A percentile compares a stretch with the other conserved stretches of the same genome.
phyloP scores from a whole-genome alignment of 1,284 basidiomycete genomes.

The Ustilago curta region DNA sequence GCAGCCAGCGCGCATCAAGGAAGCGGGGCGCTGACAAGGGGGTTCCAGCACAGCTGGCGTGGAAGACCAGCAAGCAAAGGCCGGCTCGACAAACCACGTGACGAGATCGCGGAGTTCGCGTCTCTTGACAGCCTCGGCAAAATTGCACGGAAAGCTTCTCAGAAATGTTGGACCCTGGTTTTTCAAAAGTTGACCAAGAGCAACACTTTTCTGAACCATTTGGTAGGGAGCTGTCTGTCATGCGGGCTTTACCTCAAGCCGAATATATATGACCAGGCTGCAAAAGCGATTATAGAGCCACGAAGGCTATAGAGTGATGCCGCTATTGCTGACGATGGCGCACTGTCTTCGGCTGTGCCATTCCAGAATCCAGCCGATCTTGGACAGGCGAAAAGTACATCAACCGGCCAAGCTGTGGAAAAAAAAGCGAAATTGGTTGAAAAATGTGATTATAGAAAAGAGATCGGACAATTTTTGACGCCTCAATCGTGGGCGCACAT shows the following conservation, averaged over 20 bases:
- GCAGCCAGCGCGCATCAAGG: too few species aligned
- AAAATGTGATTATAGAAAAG: slow-evolving; percentile 31
- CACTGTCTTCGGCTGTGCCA: too few species aligned
- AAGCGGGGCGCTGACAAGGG: too few species aligned
- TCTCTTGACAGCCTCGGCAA: slow-evolving; percentile 22
- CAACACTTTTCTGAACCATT: too few species aligned
- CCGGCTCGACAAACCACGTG: slow-evolving; percentile 15
- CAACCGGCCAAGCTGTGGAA: neutral
- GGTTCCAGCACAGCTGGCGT: too few species aligned
- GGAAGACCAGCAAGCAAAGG: neutral
- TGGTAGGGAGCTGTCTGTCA: too few species aligned
- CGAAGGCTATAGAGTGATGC: too few species aligned
- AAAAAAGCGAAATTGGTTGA: neutral
- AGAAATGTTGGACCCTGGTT: slow-evolving; percentile 26
- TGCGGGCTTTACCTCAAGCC: too few species aligned
- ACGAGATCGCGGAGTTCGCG: slow-evolving; percentile 28
- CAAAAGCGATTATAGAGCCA: too few species aligned
- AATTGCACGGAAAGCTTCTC: slow-evolving; percentile 8
- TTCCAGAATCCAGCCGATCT: too few species aligned
- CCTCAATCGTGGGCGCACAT: neutral
- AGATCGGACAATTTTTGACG: slow-evolving; percentile 1
- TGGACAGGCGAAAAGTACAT: neutral
- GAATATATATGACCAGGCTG: too few species aligned
- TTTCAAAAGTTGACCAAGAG: neutral
- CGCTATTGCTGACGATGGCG: too few species aligned